Evolutionary conservation across 495 filamentous ascomycete species (phyloP).

Genomic region (Ascodesmis nigricans): DNA sequence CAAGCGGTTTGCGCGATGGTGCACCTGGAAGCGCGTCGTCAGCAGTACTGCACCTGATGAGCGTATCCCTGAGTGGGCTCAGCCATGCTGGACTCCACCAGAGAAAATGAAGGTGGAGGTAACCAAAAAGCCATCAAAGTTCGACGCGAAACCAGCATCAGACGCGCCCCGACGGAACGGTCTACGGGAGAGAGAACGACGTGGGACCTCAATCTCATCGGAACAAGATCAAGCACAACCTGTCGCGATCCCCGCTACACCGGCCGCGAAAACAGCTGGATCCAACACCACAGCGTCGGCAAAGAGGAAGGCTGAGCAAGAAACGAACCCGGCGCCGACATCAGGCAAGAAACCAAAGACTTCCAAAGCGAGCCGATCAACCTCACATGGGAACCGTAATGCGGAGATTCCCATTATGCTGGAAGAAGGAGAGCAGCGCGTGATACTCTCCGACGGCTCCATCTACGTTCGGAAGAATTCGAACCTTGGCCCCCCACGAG

Average conservation of each 20-base stretch:
- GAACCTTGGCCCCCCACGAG: slow-evolving; percentile 17
- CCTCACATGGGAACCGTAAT: too few species aligned
- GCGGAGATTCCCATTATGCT: slow-evolving; percentile 1
- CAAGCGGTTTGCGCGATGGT: slow-evolving; percentile 46
- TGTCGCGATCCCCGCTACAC: not conserved
- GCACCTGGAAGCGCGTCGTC: slow-evolving; percentile 52
- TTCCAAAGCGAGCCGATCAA: too few species aligned
- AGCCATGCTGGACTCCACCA: too few species aligned
- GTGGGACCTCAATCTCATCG: too few species aligned
- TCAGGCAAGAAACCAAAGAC: too few species aligned
- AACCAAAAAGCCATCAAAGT: slow-evolving; percentile 12
- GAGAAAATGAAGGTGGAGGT: slow-evolving; percentile 11
- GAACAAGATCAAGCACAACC: too few species aligned
- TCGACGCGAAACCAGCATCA: too few species aligned
- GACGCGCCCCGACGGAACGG: slow-evolving; percentile 15
- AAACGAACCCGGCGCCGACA: too few species aligned
- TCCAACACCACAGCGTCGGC: not conserved
- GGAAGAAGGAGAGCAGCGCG: slow-evolving; percentile 10
- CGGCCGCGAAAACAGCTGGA: not conserved
- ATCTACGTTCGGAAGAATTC: slow-evolving; percentile 19
- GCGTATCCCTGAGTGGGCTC: slow-evolving; percentile 42
- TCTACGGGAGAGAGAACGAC: too few species aligned
- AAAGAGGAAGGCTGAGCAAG: too few species aligned
- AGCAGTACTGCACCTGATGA: slow-evolving; percentile 24
- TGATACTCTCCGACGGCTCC: slow-evolving; percentile 15